Base-by-base conservation (phyloP, 169 alveolate species). In the Plasmodium vinckei region DNA sequence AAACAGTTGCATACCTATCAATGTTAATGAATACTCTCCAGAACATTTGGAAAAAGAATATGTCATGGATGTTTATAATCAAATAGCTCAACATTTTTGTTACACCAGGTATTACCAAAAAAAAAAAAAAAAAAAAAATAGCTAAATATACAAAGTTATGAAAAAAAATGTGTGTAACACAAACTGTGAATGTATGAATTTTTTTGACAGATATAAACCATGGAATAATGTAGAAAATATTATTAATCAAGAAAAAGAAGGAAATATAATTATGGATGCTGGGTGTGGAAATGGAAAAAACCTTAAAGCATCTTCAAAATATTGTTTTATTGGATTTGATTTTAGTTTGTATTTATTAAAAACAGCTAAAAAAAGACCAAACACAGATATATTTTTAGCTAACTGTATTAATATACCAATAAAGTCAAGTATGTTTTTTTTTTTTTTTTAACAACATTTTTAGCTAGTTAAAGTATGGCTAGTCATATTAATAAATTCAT, bases 271-370 rank as follows among this genome's bases (percentile, higher is more conserved):
- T 56, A 84, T 95, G 12, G 99, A 98, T 92, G 97, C 97, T 4
- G 99, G 99, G 3, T 98, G 99, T 89, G 99, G 99, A 59, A 98
- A 97, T 92, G 99, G 99, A 6, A 98, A 98, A 92, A 97, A 98
- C 92, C 93, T 97, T 49, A 90, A 92, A 90, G 86, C 93, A 92
- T 82, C 84, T 87, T 56, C 63, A 7, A 93, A 92, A 51, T 60
- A 75, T 49, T 87, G 82, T 42, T 95, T 93, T 71, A 88, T 97
- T 44, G 99, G 99, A 27, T 94, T 97, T 2, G 99, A 98, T 84
- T 89, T 97, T 53, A 95, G 98, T 73, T 88, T 72, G 4, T 94
- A 95, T 69, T 87, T 98, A 68, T 95, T 87, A 89, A 94, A 73
- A 92, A 89, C 23, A 82, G 97, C 87, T 87, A 89, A 87, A 94